Percentiles rank a stretch among this genome's conserved stretches.
These are phyloP conservation scores for Stramenopiles sp. DNA, from an alignment of 352 stramenopile genomes.

Conservation along the genomic window DNA sequence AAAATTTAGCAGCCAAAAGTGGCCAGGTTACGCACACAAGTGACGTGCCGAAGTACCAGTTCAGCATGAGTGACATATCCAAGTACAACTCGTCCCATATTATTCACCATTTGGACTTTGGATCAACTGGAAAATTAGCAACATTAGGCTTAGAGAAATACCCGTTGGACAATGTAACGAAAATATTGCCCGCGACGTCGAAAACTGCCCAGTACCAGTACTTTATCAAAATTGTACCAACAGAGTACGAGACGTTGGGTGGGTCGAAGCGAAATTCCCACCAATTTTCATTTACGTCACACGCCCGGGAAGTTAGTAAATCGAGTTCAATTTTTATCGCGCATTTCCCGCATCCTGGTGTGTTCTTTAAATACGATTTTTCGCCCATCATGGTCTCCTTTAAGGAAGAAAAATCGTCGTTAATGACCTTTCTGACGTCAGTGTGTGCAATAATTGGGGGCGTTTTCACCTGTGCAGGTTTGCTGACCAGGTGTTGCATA, in stretches of 20 bases:
- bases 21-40: background rate
- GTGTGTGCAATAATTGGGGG: conserved; percentile 80
- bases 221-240: background rate
- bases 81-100: background rate
- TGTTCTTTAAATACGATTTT: conserved; percentile 1
- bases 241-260: background rate
- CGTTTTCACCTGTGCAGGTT: conserved; percentile 50
- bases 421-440: conserved; percentile 84
- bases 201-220: background rate
- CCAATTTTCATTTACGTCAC: background rate
- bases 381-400: background rate
- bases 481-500: background rate
- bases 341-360: background rate
- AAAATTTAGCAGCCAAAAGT: background rate
- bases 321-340: background rate
- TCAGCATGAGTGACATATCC: background rate
- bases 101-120: background rate
- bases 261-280: background rate
- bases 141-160: background rate
- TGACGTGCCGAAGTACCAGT: background rate
- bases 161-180: background rate
- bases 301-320: background rate
- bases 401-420: conserved; percentile 26
- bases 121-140: background rate
- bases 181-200: background rate